Evolutionary conservation across 2,329 filamentous ascomycete genomes (phyloP).

Genomic region (Mycosphaerella sp.): DNA sequence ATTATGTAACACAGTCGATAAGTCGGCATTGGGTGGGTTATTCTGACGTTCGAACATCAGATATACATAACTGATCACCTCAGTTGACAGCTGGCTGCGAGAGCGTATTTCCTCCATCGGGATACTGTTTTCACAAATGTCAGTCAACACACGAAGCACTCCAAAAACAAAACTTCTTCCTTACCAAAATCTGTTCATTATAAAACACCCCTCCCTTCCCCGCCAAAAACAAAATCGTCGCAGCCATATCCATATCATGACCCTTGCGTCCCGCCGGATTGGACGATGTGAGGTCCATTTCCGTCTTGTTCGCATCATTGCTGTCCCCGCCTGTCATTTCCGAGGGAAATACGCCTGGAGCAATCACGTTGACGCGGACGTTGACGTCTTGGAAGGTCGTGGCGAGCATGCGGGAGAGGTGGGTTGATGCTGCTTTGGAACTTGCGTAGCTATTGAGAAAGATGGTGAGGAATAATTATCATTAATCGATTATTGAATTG

Average conservation of each 20-base stretch:
- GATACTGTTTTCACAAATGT: slow-evolving; percentile 1
- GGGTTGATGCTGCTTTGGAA: slow-evolving; percentile 46
- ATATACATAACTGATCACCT: too few species aligned
- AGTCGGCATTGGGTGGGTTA: too few species aligned
- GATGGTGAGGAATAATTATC: too few species aligned
- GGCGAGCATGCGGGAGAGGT: slow-evolving; percentile 44
- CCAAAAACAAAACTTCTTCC: too few species aligned
- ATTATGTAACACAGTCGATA: too few species aligned
- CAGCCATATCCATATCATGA: slow-evolving; percentile 47
- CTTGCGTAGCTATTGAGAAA: slow-evolving; percentile 41
- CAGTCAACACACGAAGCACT: slow-evolving; percentile 34
- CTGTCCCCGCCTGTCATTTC: slow-evolving; percentile 47
- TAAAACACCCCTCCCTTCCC: slow-evolving; percentile 48
- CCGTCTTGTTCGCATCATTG: slow-evolving; percentile 44
- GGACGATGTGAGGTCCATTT: slow-evolving; percentile 37
- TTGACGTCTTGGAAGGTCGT: slow-evolving; percentile 41
- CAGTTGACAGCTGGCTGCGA: slow-evolving; percentile 8
- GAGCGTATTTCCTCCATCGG: slow-evolving; percentile 15
- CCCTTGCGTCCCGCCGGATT: slow-evolving; percentile 44
- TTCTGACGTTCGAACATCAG: too few species aligned
- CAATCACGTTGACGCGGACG: slow-evolving; percentile 42
- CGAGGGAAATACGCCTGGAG: slow-evolving; percentile 40
- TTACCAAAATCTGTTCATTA: slow-evolving; percentile 46
- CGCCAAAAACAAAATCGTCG: slow-evolving; percentile 47
- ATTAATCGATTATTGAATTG: too few species aligned